A percentile compares a stretch with the other conserved stretches of the same genome.
Evolutionary conservation across 75 land plant genomes (phyloP).

Genomic region (Selaginella tamariscina): DNA sequence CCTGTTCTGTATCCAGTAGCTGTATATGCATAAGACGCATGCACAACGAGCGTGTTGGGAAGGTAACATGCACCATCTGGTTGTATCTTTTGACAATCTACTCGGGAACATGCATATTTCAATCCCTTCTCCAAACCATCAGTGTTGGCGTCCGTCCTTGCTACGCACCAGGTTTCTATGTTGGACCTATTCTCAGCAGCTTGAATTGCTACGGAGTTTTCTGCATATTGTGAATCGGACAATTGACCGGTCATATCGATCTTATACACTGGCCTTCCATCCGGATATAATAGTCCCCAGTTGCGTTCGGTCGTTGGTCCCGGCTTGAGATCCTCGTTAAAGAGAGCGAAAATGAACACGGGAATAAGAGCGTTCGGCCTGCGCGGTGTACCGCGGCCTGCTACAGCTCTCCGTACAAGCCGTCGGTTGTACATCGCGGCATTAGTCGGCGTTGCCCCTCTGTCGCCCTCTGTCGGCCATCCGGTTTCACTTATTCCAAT

Average conservation of each 20-base stretch:
- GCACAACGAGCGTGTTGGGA: conserved; percentile 29
- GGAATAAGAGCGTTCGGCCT: neutral
- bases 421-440: neutral
- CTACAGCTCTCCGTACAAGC: neutral
- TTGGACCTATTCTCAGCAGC: neutral
- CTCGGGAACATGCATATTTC: conserved; percentile 15
- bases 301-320: conserved; percentile 20
- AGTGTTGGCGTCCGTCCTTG: neutral
- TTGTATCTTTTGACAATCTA: conserved; percentile 42
- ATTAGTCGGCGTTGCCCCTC: neutral
- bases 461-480: conserved; percentile 2
- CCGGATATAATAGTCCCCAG: conserved; percentile 26
- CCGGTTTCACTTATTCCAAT: conserved; percentile 7
- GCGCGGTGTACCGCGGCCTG: neutral
- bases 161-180: conserved; percentile 2
- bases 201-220: neutral
- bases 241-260: conserved; percentile 30
- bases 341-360: conserved; percentile 1
- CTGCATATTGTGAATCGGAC: neutral
- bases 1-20: conserved; percentile 26
- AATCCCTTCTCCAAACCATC: neutral
- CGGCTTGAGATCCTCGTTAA: conserved; percentile 33
- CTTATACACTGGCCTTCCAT: conserved; percentile 16
- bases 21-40: conserved; percentile 43
- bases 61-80: conserved; percentile 35